Evolutionary conservation across 345 rosid species (phyloP).

Genomic region (Populus simonii): DNA sequence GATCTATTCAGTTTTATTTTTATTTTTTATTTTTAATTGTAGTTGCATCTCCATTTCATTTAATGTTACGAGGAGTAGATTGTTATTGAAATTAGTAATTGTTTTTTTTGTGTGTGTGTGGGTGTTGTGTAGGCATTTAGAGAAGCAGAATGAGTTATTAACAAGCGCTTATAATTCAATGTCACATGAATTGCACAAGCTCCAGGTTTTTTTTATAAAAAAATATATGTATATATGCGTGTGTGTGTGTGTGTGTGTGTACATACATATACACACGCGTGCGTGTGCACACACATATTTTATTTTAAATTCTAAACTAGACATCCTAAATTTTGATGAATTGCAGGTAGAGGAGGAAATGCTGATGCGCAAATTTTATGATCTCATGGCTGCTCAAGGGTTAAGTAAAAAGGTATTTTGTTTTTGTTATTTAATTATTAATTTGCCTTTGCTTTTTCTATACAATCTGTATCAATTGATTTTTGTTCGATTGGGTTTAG

Average conservation of each 20-base stretch:
- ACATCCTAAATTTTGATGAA: background rate
- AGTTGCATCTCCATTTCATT: background rate
- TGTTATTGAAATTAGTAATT: background rate
- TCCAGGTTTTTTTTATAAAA: conserved; percentile 33
- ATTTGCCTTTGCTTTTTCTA: background rate
- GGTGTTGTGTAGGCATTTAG: conserved; percentile 41
- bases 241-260: background rate
- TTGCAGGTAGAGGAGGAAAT: conserved; percentile 77
- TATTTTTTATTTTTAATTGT: background rate
- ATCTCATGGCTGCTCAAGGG: conserved; percentile 48
- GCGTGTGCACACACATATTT: no score
- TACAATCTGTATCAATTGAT: background rate
- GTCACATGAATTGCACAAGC: conserved; percentile 50
- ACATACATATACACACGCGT: no score
- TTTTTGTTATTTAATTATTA: background rate
- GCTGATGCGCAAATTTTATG: conserved; percentile 69
- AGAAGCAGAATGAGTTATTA: conserved; percentile 56
- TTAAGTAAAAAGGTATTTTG: conserved; percentile 37
- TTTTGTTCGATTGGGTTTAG: background rate
- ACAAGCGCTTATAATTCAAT: conserved; percentile 37
- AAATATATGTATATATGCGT: background rate
- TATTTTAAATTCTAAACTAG: background rate
- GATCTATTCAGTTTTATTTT: background rate
- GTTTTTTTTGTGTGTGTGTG: background rate
- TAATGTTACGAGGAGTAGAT: no score